Evolutionary conservation across 371 early-diverging fungal genomes (phyloP).

Genomic region (Mortierella sp.): DNA sequence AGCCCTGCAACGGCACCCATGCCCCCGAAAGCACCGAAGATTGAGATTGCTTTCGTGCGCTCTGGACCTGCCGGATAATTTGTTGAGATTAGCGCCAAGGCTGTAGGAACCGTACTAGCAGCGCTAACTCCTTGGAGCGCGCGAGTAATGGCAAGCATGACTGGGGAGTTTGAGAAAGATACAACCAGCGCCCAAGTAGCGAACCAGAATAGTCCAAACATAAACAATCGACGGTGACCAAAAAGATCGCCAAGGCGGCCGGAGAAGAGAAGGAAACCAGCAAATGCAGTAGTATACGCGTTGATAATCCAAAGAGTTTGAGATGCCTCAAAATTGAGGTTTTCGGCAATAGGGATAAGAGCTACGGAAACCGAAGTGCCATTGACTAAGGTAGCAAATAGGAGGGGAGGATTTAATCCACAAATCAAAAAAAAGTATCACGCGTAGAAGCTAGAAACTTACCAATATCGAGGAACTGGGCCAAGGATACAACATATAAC

Average conservation of each 20-base stretch:
- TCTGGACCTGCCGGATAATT: conserved; percentile 45
- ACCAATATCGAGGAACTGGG: conserved; percentile 1
- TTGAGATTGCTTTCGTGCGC: conserved; percentile 33
- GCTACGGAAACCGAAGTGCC: conserved; percentile 40
- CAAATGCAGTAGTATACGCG: conserved; percentile 48
- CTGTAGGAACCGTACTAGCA: conserved; percentile 38
- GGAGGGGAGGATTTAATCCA: not conserved
- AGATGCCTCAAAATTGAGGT: conserved; percentile 26
- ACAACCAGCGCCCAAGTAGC: conserved; percentile 38
- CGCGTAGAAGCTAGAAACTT: not conserved
- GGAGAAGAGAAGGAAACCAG: conserved; percentile 34
- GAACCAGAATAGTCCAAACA: conserved; percentile 41
- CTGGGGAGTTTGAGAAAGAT: conserved; percentile 32
- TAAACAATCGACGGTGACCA: conserved; percentile 33
- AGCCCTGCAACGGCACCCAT: conserved; percentile 31
- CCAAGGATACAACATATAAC: not conserved
- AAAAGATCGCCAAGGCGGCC: conserved; percentile 42
- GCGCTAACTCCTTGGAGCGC: conserved; percentile 42
- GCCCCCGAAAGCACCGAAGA: conserved; percentile 43
- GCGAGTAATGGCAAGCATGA: conserved; percentile 36
- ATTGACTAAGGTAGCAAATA: conserved; percentile 13
- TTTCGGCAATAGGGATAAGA: conserved; percentile 26
- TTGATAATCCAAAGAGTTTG: conserved; percentile 38
- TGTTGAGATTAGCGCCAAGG: conserved; percentile 39
- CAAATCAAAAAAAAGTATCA: not conserved